phyloP scores from a whole-genome alignment of 2,329 filamentous ascomycete species.

The Penicillium griseofulvum region DNA sequence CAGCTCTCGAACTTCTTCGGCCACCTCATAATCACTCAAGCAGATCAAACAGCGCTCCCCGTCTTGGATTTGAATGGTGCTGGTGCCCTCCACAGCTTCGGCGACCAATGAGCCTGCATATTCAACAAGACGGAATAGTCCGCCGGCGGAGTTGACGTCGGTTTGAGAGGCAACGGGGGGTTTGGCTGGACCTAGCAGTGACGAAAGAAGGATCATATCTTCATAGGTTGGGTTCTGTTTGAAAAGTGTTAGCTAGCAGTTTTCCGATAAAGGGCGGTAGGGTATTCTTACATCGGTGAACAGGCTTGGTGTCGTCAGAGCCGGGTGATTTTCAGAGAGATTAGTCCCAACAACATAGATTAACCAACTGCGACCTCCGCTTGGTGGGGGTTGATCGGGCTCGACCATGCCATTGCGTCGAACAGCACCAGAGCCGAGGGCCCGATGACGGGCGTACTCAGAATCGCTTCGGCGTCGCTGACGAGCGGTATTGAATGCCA shows the following conservation, averaged over 20 bases:
- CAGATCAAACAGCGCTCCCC: constrained; percentile 65
- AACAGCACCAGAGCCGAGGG: constrained; percentile 60
- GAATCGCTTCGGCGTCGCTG: constrained; percentile 60
- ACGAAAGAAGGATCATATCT: constrained; percentile 68
- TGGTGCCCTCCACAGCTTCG: constrained; percentile 44
- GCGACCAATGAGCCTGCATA: constrained; percentile 47
- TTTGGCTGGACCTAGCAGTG: constrained; percentile 65
- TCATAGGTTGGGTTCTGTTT: constrained; percentile 63
- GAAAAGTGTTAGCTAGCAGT: constrained; percentile 11
- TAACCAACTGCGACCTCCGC: constrained; percentile 64
- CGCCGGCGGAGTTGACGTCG: constrained; percentile 62
- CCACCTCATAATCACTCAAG: constrained; percentile 62
- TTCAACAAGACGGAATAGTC: constrained; percentile 55
- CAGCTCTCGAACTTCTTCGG: constrained; percentile 60
- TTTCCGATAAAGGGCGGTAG: not conserved
- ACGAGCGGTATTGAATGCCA: constrained; percentile 44
- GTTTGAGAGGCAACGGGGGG: constrained; percentile 65
- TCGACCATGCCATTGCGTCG: constrained; percentile 64
- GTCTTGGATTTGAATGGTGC: constrained; percentile 37
- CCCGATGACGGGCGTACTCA: constrained; percentile 54
- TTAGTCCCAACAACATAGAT: constrained; percentile 70
- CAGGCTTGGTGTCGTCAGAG: constrained; percentile 66
- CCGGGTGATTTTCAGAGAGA: constrained; percentile 67
- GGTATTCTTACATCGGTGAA: constrained; percentile 61
- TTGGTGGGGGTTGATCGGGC: constrained; percentile 50